phyloP scores from a whole-genome alignment of 306 rosid species.

The Phaseolus lunatus region DNA sequence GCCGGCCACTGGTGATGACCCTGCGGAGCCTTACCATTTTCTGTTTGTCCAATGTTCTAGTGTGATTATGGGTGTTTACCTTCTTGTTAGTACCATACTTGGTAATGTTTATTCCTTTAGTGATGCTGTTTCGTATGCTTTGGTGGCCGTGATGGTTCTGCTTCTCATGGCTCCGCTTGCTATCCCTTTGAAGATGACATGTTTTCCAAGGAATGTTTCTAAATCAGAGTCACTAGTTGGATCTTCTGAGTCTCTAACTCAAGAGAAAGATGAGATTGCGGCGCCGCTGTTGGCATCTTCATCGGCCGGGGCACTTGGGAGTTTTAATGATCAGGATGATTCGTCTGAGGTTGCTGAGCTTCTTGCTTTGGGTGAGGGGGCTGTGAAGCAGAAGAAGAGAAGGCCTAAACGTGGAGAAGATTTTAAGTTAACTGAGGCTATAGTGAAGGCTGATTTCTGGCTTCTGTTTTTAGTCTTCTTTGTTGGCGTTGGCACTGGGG shows the following conservation, averaged over 20 bases:
- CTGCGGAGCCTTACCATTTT: conserved; percentile 62
- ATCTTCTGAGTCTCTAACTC: conserved; percentile 52
- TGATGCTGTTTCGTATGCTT: conserved; percentile 46
- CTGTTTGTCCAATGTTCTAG: conserved; percentile 65
- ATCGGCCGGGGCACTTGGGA: conserved; percentile 56
- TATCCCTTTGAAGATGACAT: conserved; percentile 81
- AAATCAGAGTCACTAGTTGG: conserved; percentile 45
- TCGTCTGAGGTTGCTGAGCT: conserved; percentile 74
- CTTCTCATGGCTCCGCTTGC: conserved; percentile 80
- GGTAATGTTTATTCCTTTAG: conserved; percentile 51
- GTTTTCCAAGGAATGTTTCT: conserved; percentile 49
- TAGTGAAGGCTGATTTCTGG: conserved; percentile 88
- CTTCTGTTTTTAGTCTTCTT: conserved; percentile 74
- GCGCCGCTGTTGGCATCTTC: conserved; percentile 66
- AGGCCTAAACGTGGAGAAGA: conserved; percentile 87
- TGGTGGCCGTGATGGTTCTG: conserved; percentile 65
- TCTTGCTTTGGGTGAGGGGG: conserved; percentile 91
- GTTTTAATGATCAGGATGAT: conserved; percentile 61
- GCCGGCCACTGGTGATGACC: conserved; percentile 67
- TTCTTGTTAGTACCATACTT: conserved; percentile 64
- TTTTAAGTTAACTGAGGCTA: conserved; percentile 72
- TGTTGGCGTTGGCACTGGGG: conserved; percentile 87
- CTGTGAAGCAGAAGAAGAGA: conserved; percentile 77
- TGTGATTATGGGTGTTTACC: conserved; percentile 67
- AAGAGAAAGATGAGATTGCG: conserved; percentile 48